Conservation (phyloP, 2,329 filamentous ascomycete genomes). For the Pseudocercospora eumusae region DNA sequence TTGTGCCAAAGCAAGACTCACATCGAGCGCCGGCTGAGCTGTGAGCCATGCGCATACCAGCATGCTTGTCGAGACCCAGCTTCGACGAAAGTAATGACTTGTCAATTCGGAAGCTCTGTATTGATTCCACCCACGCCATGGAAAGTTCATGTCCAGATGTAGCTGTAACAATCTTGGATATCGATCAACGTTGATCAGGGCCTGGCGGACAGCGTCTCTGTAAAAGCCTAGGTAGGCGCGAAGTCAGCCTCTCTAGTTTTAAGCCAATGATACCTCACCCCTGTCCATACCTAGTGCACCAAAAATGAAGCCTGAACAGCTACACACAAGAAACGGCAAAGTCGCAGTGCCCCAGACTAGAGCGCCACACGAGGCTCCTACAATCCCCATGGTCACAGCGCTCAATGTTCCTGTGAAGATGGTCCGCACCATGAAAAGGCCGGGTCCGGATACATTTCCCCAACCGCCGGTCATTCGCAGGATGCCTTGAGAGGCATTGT, state of each 20-base stretch:
- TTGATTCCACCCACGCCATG: conserved; percentile 8
- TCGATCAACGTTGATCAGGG: conserved; percentile 17
- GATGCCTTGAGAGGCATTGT: conserved; percentile 15
- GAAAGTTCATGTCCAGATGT: conserved; percentile 22
- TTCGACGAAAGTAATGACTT: conserved; percentile 11
- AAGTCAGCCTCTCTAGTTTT: background rate
- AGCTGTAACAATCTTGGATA: conserved; percentile 19
- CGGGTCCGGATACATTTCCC: conserved; percentile 15
- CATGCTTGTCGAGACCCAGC: conserved; percentile 26
- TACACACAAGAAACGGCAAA: conserved; percentile 17
- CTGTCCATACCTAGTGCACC: conserved; percentile 8
- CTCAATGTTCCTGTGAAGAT: conserved; percentile 17
- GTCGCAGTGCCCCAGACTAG: conserved; percentile 16
- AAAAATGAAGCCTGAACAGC: conserved; percentile 20
- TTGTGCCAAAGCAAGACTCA: background rate
- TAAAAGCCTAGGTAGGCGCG: conserved; percentile 12
- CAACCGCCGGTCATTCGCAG: conserved; percentile 20
- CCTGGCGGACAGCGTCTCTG: conserved; percentile 6
- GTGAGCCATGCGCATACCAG: conserved; percentile 18
- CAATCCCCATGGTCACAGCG: conserved; percentile 16
- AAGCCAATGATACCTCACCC: background rate
- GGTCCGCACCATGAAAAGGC: conserved; percentile 21
- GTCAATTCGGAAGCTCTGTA: conserved; percentile 12
- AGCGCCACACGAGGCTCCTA: conserved; percentile 8
- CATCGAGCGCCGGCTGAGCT: conserved; percentile 21